Percentiles rank a stretch among this genome's conserved stretches.
phyloP scores from a whole-genome alignment of 1,284 basidiomycete species.

The Peniophora sp. region DNA sequence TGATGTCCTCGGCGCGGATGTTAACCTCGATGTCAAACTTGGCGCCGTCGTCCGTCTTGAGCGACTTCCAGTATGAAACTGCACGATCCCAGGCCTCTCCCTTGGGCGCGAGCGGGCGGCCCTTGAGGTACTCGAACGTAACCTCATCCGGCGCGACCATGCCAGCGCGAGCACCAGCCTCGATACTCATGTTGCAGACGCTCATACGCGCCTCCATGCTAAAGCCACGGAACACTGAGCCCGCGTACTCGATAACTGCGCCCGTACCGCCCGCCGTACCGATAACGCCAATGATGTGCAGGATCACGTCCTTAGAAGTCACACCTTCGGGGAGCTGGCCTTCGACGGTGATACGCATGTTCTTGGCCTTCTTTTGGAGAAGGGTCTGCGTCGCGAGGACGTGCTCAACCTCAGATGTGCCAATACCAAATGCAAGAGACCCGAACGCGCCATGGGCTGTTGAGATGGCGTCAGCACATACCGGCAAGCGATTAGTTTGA shows the following conservation, averaged over 20 bases:
- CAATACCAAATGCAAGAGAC: constrained; percentile 93
- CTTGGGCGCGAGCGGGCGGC: constrained; percentile 80
- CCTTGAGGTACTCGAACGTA: constrained; percentile 85
- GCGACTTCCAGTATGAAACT: constrained; percentile 82
- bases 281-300: constrained; percentile 91
- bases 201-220: constrained; percentile 97
- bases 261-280: constrained; percentile 95
- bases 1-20: constrained; percentile 83
- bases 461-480: constrained; percentile 1
- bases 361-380: constrained; percentile 88
- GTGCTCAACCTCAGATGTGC: constrained; percentile 95
- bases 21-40: constrained; percentile 87
- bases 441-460: constrained; percentile 93
- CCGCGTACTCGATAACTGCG: constrained; percentile 89
- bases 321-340: constrained; percentile 84
- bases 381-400: constrained; percentile 95
- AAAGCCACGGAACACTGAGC: constrained; percentile 84
- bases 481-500: not conserved
- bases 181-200: constrained; percentile 98
- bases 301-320: constrained; percentile 90
- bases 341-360: constrained; percentile 92
- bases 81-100: constrained; percentile 90
- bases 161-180: constrained; percentile 90
- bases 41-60: constrained; percentile 83
- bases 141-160: constrained; percentile 94